Evolutionary conservation across 805 yeast species (phyloP), one percentile per base, ranked within the genome.

Genomic region (Saccharomycodes ludwigii): DNA sequence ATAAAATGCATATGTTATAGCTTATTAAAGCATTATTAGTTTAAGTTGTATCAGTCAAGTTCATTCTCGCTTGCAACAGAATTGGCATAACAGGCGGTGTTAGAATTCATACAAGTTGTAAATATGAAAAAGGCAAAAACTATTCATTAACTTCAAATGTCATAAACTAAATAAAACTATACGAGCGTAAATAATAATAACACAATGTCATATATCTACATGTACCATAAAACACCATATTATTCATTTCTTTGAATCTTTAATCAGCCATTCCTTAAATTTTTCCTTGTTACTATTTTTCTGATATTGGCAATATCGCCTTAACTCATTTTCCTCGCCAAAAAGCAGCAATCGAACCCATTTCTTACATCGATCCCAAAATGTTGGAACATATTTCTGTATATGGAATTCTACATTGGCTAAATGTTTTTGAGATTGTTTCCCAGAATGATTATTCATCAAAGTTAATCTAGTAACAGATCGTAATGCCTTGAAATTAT

Each of bases 401-500:
- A 44, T 32, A 12, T 35, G 34, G 19, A 27, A 36, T 3, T 43
- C 40, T 1, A 46, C 49, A 16, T 42, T 36, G 14, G 34, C 36
- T 7, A 36, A 34, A 29, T 44, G 50, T 17, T 34, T 43, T 18
- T 42, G 38, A 6, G 53, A 35, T 36, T 40, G 34, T 32, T 42
- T 38, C 40, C 63, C 44, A 39, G 48, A 30, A 38, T 47, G 43
- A 3, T 55, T 56, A 30, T 59, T 52, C 47, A 71, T 71, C 68
- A 78, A 70, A 1, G 86, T 76, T 43, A 80, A 53, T 37, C 66
- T 71, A 36, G 79, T 84, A 0, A 81, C 83, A 12, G 68, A 58
- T 32, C 67, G 62, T 25, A 81, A 53, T 11, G 70, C 70, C 27
- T 63, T 60, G 53, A 76, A 71, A 43, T 76, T 76, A 26, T 65